A percentile compares a stretch with the other conserved stretches of the same genome.
These are phyloP conservation scores for Pythium oligandrum DNA, from an alignment of 352 stramenopile genomes.

Conservation along the genomic window DNA sequence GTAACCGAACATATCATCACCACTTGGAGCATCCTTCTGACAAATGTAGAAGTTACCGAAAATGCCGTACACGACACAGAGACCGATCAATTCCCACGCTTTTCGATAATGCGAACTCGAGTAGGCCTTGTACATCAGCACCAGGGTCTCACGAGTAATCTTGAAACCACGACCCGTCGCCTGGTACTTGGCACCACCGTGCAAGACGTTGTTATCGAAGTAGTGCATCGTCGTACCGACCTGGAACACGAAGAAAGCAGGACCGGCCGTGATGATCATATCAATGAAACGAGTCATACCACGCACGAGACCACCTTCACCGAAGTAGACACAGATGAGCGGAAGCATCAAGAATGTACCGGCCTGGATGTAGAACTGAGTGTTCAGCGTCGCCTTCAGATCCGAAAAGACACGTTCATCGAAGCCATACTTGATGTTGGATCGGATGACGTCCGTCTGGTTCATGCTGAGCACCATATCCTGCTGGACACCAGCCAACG, in stretches of 20 bases:
- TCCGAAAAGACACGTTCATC: constrained; percentile 54
- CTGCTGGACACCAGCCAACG: constrained; percentile 53
- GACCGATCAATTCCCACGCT: constrained; percentile 63
- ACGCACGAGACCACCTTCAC: constrained; percentile 54
- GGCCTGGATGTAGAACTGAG: constrained; percentile 80
- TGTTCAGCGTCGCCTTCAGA: constrained; percentile 65
- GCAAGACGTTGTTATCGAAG: constrained; percentile 76
- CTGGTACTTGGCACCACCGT: constrained; percentile 73
- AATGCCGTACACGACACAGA: constrained; percentile 60
- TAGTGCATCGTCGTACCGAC: constrained; percentile 82
- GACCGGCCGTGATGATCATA: constrained; percentile 70
- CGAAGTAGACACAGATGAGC: constrained; percentile 73
- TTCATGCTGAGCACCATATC: constrained; percentile 71
- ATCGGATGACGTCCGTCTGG: constrained; percentile 46
- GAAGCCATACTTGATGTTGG: constrained; percentile 53
- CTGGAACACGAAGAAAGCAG: constrained; percentile 79
- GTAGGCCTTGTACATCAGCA: constrained; percentile 75
- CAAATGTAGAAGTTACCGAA: constrained; percentile 73
- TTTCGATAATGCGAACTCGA: constrained; percentile 70
- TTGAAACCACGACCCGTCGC: constrained; percentile 79
- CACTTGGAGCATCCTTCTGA: constrained; percentile 37
- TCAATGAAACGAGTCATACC: constrained; percentile 65
- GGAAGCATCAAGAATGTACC: constrained; percentile 69
- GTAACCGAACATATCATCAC: constrained; percentile 45
- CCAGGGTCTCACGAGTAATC: constrained; percentile 75